Conservation (phyloP, 192 early-diverging fungal genomes). For the Backusella tuberculispora region DNA sequence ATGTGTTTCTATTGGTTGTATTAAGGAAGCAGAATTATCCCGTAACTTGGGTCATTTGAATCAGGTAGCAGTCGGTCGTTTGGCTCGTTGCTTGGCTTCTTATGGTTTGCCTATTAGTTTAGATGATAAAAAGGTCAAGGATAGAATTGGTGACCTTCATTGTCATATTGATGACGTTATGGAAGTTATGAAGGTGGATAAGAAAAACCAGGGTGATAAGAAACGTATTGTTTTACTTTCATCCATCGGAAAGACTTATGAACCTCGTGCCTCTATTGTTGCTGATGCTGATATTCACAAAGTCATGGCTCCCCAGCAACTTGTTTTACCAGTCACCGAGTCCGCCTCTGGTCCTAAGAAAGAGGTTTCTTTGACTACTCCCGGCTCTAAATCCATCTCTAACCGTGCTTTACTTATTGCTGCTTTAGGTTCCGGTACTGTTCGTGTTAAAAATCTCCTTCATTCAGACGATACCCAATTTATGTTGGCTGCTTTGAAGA, state of each 20-base stretch:
- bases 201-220: constrained; percentile 92
- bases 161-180: constrained; percentile 84
- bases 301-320: constrained; percentile 76
- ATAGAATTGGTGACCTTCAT: constrained; percentile 60
- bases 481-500: constrained; percentile 91
- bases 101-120: constrained; percentile 90
- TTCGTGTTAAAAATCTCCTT: constrained; percentile 83
- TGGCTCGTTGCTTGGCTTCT: constrained; percentile 79
- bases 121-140: constrained; percentile 76
- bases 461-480: constrained; percentile 98
- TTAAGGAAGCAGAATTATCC: constrained; percentile 93
- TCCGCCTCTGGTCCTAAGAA: constrained; percentile 42
- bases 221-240: constrained; percentile 90
- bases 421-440: constrained; percentile 82
- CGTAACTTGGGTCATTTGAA: constrained; percentile 85
- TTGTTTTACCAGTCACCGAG: constrained; percentile 63
- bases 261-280: constrained; percentile 82
- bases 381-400: constrained; percentile 97
- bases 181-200: constrained; percentile 93
- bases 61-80: constrained; percentile 84
- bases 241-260: constrained; percentile 83
- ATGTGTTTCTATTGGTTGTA: constrained; percentile 94
- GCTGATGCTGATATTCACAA: constrained; percentile 84
- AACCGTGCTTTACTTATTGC: constrained; percentile 94
- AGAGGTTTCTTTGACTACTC: constrained; percentile 69